Conservation (phyloP, 805 yeast genomes). For the Wickerhamiella domercqiae region DNA sequence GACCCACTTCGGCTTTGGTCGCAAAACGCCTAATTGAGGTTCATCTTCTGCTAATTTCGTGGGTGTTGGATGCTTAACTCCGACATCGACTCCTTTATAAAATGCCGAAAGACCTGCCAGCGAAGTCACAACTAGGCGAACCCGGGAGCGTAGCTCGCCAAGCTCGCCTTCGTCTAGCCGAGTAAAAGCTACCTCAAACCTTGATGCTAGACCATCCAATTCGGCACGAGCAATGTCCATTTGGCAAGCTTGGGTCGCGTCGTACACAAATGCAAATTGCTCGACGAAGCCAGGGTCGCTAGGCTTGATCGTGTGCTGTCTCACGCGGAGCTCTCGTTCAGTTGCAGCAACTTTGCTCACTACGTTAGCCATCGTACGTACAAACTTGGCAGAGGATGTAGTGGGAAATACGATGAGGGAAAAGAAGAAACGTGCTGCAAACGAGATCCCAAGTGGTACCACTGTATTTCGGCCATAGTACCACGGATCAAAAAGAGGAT, state of each 20-base stretch:
- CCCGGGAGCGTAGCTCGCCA: constrained; percentile 16
- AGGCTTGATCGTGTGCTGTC: constrained; percentile 7
- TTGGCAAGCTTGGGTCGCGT: constrained; percentile 8
- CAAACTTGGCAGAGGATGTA: constrained; percentile 17
- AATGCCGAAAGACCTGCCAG: constrained; percentile 17
- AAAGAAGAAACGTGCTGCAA: constrained; percentile 15
- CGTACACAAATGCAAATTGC: constrained; percentile 6
- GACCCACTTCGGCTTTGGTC: constrained; percentile 1
- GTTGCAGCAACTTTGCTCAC: constrained; percentile 5
- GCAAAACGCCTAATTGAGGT: constrained; percentile 1
- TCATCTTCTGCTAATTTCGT: background rate
- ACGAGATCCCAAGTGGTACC: constrained; percentile 19
- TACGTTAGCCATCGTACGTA: constrained; percentile 9
- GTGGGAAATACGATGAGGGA: constrained; percentile 19
- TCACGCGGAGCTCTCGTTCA: constrained; percentile 1
- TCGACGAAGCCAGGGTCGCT: constrained; percentile 7
- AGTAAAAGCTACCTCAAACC: constrained; percentile 17
- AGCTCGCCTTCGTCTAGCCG: constrained; percentile 18
- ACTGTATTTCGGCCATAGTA: constrained; percentile 11
- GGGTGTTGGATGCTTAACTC: constrained; percentile 1
- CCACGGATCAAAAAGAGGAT: constrained; percentile 19
- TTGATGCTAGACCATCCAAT: constrained; percentile 10
- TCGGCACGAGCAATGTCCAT: constrained; percentile 11
- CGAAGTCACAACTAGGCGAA: constrained; percentile 14
- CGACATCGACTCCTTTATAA: constrained; percentile 7